Evolutionary conservation across 192 early-diverging fungal species (phyloP), one percentile per base, ranked within the genome.

Genomic region (Dissophora ornata): DNA sequence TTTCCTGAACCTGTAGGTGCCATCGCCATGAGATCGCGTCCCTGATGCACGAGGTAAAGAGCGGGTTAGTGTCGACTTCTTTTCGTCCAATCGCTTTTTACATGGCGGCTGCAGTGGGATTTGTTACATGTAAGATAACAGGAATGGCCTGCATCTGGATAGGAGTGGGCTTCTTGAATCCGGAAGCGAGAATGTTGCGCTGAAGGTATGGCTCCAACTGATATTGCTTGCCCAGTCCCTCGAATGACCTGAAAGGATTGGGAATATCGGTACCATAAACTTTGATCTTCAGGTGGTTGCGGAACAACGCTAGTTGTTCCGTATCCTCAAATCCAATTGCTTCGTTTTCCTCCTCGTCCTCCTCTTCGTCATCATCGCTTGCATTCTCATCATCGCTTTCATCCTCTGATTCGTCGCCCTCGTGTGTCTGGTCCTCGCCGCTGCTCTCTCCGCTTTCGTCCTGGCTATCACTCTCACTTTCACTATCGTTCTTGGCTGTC

Each of bases 1-100:
- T 99, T 99, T 71, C 98, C 98, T 6, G 96, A 97, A 57, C 98
- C 97, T 21, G 98, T 99, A 33, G 96, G 98, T 10, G 98, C 95
- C 80, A 93, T 93, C 2, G 95, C 94, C 85, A 99, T 96, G 3
- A 99, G 33, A 75, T 99, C 98, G 15, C 95, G 89, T n/a, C 88
- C 87, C 87, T 88, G 57, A 48, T 53, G 15, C 0, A 32, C 1
- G n/a, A n/a, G n/a, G n/a, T n/a, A n/a, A n/a, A n/a, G n/a, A n/a
- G n/a, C n/a, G n/a, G n/a, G n/a, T n/a, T n/a, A n/a, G n/a, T n/a
- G n/a, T n/a, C n/a, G n/a, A n/a, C n/a, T n/a, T n/a, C n/a, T n/a
- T n/a, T n/a, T n/a, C n/a, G n/a, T n/a, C n/a, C n/a, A n/a, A n/a
- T n/a, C n/a, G n/a, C n/a, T n/a, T n/a, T n/a, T n/a, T n/a, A n/a